A percentile compares a stretch with the other conserved stretches of the same genome.
Conservation (phyloP, 1,139 yeast species). For the Wickerhamiella infanticola region DNA sequence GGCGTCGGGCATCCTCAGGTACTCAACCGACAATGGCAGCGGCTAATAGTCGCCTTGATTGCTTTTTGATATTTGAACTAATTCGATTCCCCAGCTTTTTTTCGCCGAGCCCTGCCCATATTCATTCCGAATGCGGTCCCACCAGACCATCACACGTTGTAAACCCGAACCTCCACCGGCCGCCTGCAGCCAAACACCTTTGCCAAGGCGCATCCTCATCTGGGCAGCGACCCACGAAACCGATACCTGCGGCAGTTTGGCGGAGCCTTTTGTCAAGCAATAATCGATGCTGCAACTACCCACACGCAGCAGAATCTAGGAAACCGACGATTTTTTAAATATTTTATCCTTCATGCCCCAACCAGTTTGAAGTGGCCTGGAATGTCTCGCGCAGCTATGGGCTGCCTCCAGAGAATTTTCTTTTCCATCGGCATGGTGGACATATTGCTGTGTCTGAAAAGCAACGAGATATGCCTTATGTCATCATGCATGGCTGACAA, state of each 20-base stretch:
- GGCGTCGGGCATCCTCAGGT: neutral
- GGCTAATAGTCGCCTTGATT: no score
- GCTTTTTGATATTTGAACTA: no score
- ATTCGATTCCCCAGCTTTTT: no score
- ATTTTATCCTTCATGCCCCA: no score
- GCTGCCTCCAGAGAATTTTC: neutral
- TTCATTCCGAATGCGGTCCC: neutral
- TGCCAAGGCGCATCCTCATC: neutral
- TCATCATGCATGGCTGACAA: neutral
- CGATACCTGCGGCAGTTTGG: neutral
- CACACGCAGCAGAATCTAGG: no score
- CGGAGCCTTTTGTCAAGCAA: neutral
- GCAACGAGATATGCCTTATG: neutral
- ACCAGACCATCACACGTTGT: neutral
- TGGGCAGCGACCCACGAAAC: neutral
- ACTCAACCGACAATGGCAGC: no score
- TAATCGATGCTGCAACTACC: neutral
- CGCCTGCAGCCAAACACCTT: neutral
- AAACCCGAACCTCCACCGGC: neutral
- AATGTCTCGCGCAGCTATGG: no score
- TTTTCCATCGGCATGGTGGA: neutral
- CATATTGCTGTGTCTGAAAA: neutral
- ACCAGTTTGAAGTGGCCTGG: no score
- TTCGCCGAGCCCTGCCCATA: no score
- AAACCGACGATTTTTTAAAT: no score